Percentiles rank a stretch among this genome's conserved stretches.
Evolutionary conservation across 176 grass and related monocot species (phyloP).

Genomic region (Triticum dicoccoides): DNA sequence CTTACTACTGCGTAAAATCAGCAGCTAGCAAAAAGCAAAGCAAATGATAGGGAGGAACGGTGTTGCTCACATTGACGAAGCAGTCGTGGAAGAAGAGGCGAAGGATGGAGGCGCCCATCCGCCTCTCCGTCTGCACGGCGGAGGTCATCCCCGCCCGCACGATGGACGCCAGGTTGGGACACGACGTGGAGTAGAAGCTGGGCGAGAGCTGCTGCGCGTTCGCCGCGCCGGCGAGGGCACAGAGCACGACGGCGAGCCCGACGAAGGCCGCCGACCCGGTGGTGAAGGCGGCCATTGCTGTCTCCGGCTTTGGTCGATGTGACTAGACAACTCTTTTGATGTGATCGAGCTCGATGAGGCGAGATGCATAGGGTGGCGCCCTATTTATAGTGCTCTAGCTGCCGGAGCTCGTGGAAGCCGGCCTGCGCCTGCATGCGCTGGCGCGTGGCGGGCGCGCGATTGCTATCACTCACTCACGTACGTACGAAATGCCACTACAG

Average conservation of each 20-base stretch:
- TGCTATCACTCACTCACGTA: neutral
- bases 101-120: constrained; percentile 72
- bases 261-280: neutral
- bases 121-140: constrained; percentile 50
- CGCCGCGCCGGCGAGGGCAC: neutral
- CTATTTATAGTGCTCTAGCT: constrained; percentile 20
- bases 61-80: constrained; percentile 64
- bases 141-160: constrained; percentile 54
- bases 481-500: neutral
- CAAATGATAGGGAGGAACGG: too few species aligned
- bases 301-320: neutral
- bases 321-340: neutral
- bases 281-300: constrained; percentile 28
- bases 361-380: neutral
- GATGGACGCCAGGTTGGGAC: constrained; percentile 51
- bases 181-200: constrained; percentile 57
- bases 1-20: too few species aligned
- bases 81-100: constrained; percentile 85
- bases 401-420: neutral
- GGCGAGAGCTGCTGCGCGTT: constrained; percentile 52
- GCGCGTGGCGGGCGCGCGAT: neutral
- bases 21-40: neutral
- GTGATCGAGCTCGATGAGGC: neutral
- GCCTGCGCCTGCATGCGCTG: neutral
- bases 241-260: constrained; percentile 20